Base-by-base conservation (phyloP, 768 basidiomycete species). In the Kwoniella dejecticola region DNA sequence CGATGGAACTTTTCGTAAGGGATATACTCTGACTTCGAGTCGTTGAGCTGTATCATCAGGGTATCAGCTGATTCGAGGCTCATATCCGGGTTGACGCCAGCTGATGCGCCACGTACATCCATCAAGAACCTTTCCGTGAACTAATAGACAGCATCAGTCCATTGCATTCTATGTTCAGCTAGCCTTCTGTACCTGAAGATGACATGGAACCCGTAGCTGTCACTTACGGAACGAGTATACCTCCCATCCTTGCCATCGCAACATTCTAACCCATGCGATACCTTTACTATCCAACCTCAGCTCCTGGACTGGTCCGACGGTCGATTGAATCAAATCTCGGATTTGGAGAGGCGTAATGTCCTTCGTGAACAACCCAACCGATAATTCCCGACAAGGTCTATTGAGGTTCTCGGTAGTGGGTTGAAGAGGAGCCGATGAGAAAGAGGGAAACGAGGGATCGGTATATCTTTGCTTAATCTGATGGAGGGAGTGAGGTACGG, bases 221-320 rank as follows among this genome's bases (percentile, higher is more conserved):
- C n/a, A 57, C 56, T 33, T 27, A 57, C 56, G 33, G 19, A 36
- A 46, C 47, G 27, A 26, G 24, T n/a, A 46, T 4, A 48, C 46
- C n/a, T 57, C 56, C 56, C 56, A 57, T 10, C 41, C 56, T 27
- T 57, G 56, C 29, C 19, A 47, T 27, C 44, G 47, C 19, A 45
- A 24, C 44, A 57, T 46, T 21, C 31, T 33, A 15, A 57, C 44
- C 30, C 42, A 46, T 8, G 45, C 44, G 5, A 57, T 42, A 38
- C 56, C 56, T n/a, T 36, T 47, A 44, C 44, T 46, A 38, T 57
- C 56, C 40, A 55, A 42, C 17, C 27, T 41, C 24, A 55, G 21
- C 15, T 44, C 40, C 27, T 55, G 53, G 6, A 57, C 56, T 13
- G 56, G 45, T 48, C 56, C 56, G 11, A 57, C 24, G 0, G 45